Evolutionary conservation across 495 filamentous ascomycete species (phyloP), one percentile per base, ranked within the genome.

Genomic region (Cryomyces antarcticus): DNA sequence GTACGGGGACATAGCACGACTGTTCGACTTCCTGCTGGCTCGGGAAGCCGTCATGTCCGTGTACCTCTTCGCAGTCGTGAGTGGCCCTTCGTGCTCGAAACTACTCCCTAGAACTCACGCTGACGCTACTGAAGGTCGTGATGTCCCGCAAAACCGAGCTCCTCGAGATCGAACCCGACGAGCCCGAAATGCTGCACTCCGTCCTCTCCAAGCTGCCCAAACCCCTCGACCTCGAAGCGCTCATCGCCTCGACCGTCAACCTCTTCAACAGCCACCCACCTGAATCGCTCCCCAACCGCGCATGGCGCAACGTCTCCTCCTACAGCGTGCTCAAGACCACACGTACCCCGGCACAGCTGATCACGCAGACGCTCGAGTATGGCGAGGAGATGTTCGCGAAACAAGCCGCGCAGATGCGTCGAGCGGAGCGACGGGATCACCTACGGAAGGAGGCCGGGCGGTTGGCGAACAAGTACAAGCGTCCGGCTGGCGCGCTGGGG

Each of bases 151-250:
- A 77, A 41, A 71, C 72, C 28, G 84, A 95, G 55, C 67, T 97
- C 0, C 68, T 96, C 44, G 79, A 80, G 30, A 82, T 83, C 9
- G 77, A 82, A 0, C 57, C 64, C 12, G 80, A 93, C 41, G 89
- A 97, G 55, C 81, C 84, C 9, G 92, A 95, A 53, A 93, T 97
- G 76, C 71, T 97, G 12, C 85, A 93, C 58, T 82, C 75, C 38
- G 75, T 79, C 5, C 70, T 97, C 3, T 87, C 80, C 4, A 94
- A 92, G 57, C 69, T 97, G 2, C 89, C 89, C 0, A 71, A 69
- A 37, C 77, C 81, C 7, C 67, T 95, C n/a, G 73, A 94, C 49
- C 60, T 97, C 27, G 89, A 97, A 45, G 64, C 60, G 4, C 65
- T 93, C 31, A 80, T 97, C 44, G 48, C 59, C 12, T 61, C 63